Percentiles rank a stretch among this genome's conserved stretches.
Conservation (phyloP, 305 asterid genomes). For the Fraxinus nigra region DNA sequence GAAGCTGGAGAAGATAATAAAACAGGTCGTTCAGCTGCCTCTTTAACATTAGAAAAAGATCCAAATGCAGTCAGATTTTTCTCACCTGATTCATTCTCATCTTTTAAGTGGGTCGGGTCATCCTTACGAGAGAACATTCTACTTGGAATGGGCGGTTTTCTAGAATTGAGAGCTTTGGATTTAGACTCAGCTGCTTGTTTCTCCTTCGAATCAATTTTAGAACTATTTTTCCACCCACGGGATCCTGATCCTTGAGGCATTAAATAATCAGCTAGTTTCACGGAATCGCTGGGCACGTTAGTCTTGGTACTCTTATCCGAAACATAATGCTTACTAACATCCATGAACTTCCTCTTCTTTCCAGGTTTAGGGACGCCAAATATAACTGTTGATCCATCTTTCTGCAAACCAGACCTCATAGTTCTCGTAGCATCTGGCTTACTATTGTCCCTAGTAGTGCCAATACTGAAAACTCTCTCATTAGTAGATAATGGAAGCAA, state of each 20-base stretch:
- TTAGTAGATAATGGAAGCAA: slow-evolving; percentile 56
- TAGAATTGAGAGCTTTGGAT: slow-evolving; percentile 52
- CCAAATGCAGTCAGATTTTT: slow-evolving; percentile 41
- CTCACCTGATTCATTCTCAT: slow-evolving; percentile 50
- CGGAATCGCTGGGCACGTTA: slow-evolving; percentile 51
- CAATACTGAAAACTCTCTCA: slow-evolving; percentile 62
- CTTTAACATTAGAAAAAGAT: slow-evolving; percentile 47
- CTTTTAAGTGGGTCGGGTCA: slow-evolving; percentile 45
- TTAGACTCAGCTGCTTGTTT: slow-evolving; percentile 56
- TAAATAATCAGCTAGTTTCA: slow-evolving; percentile 50
- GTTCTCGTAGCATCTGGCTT: slow-evolving; percentile 52
- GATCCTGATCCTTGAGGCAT: slow-evolving; percentile 59
- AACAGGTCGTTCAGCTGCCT: slow-evolving; percentile 39
- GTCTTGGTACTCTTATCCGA: slow-evolving; percentile 54
- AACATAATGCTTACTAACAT: slow-evolving; percentile 89
- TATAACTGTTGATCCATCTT: slow-evolving; percentile 73
- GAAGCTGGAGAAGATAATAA: slow-evolving; percentile 53
- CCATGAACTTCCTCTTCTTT: slow-evolving; percentile 92
- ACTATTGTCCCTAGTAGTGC: slow-evolving; percentile 53
- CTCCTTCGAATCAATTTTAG: slow-evolving; percentile 61
- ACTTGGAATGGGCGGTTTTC: slow-evolving; percentile 65
- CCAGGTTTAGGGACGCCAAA: slow-evolving; percentile 96
- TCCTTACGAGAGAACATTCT: slow-evolving; percentile 57
- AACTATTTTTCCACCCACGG: slow-evolving; percentile 49
- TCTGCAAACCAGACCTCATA: slow-evolving; percentile 70